phyloP scores from a whole-genome alignment of 768 basidiomycete genomes.

The Boletus tylopilopsis region DNA sequence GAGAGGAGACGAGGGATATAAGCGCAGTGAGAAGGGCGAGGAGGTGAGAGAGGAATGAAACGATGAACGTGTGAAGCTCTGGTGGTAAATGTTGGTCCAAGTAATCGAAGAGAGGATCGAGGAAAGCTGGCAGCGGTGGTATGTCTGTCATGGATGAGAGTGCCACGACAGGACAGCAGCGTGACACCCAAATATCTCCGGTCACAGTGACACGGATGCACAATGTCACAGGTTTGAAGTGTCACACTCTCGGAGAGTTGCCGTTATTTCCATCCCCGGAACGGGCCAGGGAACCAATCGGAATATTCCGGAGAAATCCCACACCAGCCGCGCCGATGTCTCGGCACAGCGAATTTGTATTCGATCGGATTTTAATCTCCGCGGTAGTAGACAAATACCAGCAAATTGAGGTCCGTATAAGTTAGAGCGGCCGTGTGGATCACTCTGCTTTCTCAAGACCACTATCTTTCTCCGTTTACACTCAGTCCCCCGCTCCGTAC shows the following conservation, averaged over 20 bases:
- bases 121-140: conserved; percentile 40
- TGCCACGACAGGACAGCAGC: conserved; percentile 20
- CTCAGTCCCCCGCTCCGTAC: not conserved
- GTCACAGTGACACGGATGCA: conserved; percentile 16
- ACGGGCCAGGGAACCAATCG: conserved; percentile 24
- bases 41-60: conserved; percentile 49
- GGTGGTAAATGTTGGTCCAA: conserved; percentile 53
- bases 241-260: conserved; percentile 10
- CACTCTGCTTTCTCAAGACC: conserved; percentile 25
- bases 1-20: conserved; percentile 42
- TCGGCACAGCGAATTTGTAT: conserved; percentile 16
- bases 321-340: conserved; percentile 5
- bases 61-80: conserved; percentile 49
- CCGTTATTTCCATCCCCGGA: conserved; percentile 8
- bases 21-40: conserved; percentile 50
- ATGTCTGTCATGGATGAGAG: conserved; percentile 26
- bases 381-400: conserved; percentile 24
- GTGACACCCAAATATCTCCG: conserved; percentile 13
- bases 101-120: conserved; percentile 53
- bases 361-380: conserved; percentile 19
- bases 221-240: conserved; percentile 12
- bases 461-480: conserved; percentile 5
- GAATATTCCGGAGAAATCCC: conserved; percentile 16
- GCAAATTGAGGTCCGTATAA: conserved; percentile 29
- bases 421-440: conserved; percentile 25